phyloP scores from a whole-genome alignment of 2,329 filamentous ascomycete species.

The Fusarium verrucosum region DNA sequence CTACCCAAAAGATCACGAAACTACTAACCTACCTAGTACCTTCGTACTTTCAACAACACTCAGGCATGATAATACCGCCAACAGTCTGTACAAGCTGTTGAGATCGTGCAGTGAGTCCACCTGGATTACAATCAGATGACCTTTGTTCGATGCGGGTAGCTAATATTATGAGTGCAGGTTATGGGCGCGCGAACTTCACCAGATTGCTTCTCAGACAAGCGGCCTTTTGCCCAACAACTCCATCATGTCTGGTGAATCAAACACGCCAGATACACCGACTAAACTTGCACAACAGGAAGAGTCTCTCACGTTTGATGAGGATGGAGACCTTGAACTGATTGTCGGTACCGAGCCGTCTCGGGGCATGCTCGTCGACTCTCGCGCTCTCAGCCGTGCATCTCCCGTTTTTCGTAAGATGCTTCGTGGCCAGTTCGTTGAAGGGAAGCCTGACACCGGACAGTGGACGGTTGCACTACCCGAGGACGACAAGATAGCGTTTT shows the following conservation, averaged over 20 bases:
- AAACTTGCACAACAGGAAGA: background rate
- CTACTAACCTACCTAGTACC: too few species aligned
- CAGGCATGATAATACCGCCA: too few species aligned
- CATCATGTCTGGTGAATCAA: background rate
- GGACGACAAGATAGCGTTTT: background rate
- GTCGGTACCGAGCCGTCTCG: background rate
- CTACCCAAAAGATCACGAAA: too few species aligned
- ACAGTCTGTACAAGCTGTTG: too few species aligned
- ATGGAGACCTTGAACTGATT: background rate
- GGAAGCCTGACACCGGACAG: background rate
- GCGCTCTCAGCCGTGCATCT: background rate
- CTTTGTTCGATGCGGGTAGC: too few species aligned
- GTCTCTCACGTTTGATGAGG: background rate
- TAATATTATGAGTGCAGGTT: too few species aligned
- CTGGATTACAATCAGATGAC: too few species aligned
- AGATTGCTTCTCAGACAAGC: too few species aligned
- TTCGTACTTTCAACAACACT: too few species aligned
- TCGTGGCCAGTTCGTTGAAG: background rate
- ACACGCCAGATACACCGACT: background rate
- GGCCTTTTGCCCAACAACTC: too few species aligned
- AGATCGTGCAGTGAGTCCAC: too few species aligned
- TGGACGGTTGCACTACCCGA: conserved; percentile 16
- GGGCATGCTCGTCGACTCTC: conserved; percentile 11
- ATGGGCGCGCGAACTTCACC: too few species aligned
- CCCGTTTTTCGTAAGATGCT: conserved; percentile 16